Evolutionary conservation across 306 rosid genomes (phyloP), one percentile per base, ranked within the genome.

Genomic region (Dalbergia cochinchinensis): DNA sequence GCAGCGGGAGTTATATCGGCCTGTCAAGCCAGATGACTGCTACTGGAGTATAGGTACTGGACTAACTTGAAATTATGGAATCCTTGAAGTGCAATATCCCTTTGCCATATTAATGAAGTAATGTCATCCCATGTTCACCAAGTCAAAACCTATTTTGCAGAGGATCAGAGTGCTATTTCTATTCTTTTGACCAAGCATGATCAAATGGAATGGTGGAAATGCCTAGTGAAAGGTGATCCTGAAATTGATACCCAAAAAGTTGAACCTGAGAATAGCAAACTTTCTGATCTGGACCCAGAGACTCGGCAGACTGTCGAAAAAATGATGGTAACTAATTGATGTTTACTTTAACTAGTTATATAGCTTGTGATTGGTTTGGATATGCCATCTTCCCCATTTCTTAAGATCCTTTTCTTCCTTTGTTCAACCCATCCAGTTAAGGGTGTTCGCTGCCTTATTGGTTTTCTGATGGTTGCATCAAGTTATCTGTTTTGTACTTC

Each of bases 201-300:
- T 82, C 97, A 93, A 83, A 88, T 96, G 97, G 97, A 90, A 72
- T 96, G 99, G 99, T 96, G 99, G 99, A 96, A 89, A 79, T 80
- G 84, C 82, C 61, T 96, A 61, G 91, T 96, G 55, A 96, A 91
- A 82, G 99, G 99, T 22, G 98, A 89, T 61, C 98, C 97, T 74
- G 93, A 89, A 78, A 78, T 96, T 18, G 96, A 96, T 84, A 93
- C 98, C 11, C 98, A 96, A 50, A 93, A 90, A 70, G 97, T 90
- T 68, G 99, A 93, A 80, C 99, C 99, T 4, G 99, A 90, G 77
- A 82, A 82, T 83, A 96, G 98, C 87, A 96, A 91, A 77, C 89
- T 96, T 45, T 71, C 93, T 18, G 99, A 96, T 74, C 87, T 93
- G 34, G 99, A 96, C 83, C 88, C 96, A 5, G 99, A 96, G 83